Evolutionary conservation across 331 rosid species (phyloP), one percentile per base, ranked within the genome.

Genomic region (Phaseolus coccineus): DNA sequence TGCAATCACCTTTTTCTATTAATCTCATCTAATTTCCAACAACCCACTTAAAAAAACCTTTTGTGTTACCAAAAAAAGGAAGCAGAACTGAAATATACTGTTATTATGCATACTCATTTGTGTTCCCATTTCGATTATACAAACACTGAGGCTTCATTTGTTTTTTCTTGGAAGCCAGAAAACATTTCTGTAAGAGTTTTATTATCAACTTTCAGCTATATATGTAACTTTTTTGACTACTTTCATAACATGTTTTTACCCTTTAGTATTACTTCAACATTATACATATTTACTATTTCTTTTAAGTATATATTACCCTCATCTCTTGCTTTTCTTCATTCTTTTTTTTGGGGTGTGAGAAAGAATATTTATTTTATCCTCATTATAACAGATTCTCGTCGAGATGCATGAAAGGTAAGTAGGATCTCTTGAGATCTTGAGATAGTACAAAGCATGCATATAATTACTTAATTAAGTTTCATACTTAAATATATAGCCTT

Each of bases 1-100:
- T 85, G 84, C 79, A 83, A 83, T 73, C 35, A 66, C 89, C 92
- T 91, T 91, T 92, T 92, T 84, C 81, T 86, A 92, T 90, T 86
- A 84, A 88, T 90, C 88, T 77, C 88, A 47, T 85, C 74, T 80
- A 77, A 84, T 84, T 73, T 76, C 89, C 90, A 90, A 66, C 92
- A 69, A 87, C 91, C 88, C 89, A 85, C 81, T 83, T 80, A 51
- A 42, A 58, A 35, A 74, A 67, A 68, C 81, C 84, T 74, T 91
- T 77, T 85, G 67, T 80, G 71, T 65, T 85, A 53, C 85, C 89
- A 87, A 77, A 83, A 81, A 78, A 85, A 82, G 87, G 30, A 87
- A 69, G 61, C 77, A 80, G 79, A 80, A 72, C 87, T 67, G 84
- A 79, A 68, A 57, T 79, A 74, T 40, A 73, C 74, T 74, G 86